A percentile compares a stretch with the other conserved stretches of the same genome.
phyloP scores from a whole-genome alignment of 2,329 filamentous ascomycete species.

The Calonectria leucothoes region DNA sequence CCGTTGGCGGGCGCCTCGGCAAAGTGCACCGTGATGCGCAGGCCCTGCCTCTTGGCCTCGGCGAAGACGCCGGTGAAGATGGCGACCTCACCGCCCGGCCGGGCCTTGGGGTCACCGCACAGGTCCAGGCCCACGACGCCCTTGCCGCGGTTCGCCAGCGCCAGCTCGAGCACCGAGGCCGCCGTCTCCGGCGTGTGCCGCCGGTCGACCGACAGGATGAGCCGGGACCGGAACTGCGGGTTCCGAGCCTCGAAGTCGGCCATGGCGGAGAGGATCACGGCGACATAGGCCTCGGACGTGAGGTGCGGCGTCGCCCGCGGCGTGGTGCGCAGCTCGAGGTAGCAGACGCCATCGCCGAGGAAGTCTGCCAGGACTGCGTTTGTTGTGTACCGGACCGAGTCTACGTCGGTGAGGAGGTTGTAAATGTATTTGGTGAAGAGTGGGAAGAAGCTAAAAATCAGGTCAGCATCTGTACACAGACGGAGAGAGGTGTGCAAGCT shows the following conservation, averaged over 20 bases:
- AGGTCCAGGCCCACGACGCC: conserved; percentile 82
- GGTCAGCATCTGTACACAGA: not conserved
- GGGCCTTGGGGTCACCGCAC: conserved; percentile 75
- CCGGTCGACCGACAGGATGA: conserved; percentile 83
- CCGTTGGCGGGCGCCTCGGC: conserved; percentile 74
- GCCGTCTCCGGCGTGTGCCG: conserved; percentile 70
- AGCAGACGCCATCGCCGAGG: conserved; percentile 76
- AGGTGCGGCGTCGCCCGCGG: conserved; percentile 72
- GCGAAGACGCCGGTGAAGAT: conserved; percentile 70
- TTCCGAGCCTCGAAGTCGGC: conserved; percentile 57
- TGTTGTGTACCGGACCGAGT: conserved; percentile 72
- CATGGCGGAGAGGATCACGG: conserved; percentile 74
- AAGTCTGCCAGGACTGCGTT: conserved; percentile 75
- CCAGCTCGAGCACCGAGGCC: conserved; percentile 72
- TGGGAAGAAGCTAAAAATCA: conserved; percentile 73
- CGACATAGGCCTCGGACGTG: conserved; percentile 73
- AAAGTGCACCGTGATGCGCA: conserved; percentile 82
- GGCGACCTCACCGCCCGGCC: conserved; percentile 67
- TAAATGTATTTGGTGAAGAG: conserved; percentile 86
- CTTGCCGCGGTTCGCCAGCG: conserved; percentile 60
- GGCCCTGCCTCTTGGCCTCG: conserved; percentile 62
- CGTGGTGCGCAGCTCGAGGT: conserved; percentile 85
- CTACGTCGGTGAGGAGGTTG: conserved; percentile 73
- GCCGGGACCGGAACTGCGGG: conserved; percentile 65
- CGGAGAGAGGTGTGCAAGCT: not conserved